Evolutionary conservation across 805 yeast species (phyloP), one percentile per base, ranked within the genome.

Genomic region (Wickerhamomyces mucosus): DNA sequence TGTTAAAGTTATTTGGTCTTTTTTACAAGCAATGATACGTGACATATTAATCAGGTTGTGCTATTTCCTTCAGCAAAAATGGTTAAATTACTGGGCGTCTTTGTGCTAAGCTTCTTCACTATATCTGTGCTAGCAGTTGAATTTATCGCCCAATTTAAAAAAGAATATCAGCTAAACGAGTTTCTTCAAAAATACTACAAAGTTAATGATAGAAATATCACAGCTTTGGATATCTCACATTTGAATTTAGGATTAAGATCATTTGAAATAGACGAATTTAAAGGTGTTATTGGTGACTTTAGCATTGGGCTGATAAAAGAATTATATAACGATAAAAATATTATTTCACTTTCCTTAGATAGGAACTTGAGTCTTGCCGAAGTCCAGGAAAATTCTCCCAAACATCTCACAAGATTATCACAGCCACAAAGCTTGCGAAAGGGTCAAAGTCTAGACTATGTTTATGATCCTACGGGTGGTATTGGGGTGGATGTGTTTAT

Each of bases 401-500:
- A 48, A 19, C 72, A 67, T 35, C 48, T 66, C 32, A 59, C 58
- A 1, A 48, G 66, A 19, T 39, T 64, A n/a, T 60, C 66, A 3
- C 67, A 65, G 35, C 34, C 35, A 5, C 41, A 48, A 14, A 39
- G 40, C 17, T 37, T 59, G 22, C 37, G 39, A 12, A 28, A 36
- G n/a, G 40, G 44, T 9, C 58, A 42, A n/a, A 41, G 52, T 31
- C 40, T 48, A 34, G 62, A 63, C 34, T 67, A 55, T 44, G 46
- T 59, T 18, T 65, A 53, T 46, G 67, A 66, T 40, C 54, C 57
- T 22, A 59, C 53, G 17, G 65, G 63, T 5, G 70, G 68, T 6
- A 54, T 44, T 28, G 59, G 59, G 19, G 55, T 59, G 14, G 62
- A 58, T 33, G 54, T 58, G 12, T 60, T 57, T 36, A 31, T 63